These are phyloP conservation scores for Candida gorgasii DNA, from an alignment of 805 yeast genomes.

Conservation along the genomic window DNA sequence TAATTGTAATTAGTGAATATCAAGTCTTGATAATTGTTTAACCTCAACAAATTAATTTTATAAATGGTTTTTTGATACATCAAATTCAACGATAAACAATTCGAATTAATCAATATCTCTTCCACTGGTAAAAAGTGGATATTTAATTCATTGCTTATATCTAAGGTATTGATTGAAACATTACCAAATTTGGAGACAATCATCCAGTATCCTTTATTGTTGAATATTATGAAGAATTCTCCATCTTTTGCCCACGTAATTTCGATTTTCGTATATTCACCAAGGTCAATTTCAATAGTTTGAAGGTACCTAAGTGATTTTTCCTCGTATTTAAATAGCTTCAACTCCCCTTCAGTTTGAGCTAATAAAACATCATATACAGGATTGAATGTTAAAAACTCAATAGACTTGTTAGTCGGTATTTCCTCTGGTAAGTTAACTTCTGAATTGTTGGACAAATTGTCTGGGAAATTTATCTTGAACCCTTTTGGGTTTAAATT, in stretches of 20 bases:
- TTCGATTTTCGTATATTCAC: not conserved
- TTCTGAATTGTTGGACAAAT: no score
- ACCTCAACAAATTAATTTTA: conserved; percentile 22
- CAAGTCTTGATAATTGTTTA: conserved; percentile 14
- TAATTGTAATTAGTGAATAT: conserved; percentile 28
- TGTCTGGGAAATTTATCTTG: no score
- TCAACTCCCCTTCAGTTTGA: conserved; percentile 1
- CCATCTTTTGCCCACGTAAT: conserved; percentile 40
- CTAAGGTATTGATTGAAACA: conserved; percentile 26
- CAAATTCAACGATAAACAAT: conserved; percentile 13
- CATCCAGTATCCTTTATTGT: conserved; percentile 29
- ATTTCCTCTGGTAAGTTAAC: no score
- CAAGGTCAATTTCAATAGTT: conserved; percentile 8
- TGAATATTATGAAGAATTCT: conserved; percentile 25
- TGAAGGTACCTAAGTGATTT: conserved; percentile 15
- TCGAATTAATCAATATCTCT: conserved; percentile 15
- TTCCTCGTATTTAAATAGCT: conserved; percentile 13
- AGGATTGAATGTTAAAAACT: conserved; percentile 24
- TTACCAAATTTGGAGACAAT: conserved; percentile 37
- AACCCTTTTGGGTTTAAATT: conserved; percentile 17
- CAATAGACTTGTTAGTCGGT: no score
- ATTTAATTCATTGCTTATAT: conserved; percentile 23
- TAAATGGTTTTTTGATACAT: conserved; percentile 21
- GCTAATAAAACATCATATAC: conserved; percentile 20
- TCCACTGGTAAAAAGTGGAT: conserved; percentile 28